Evolutionary conservation across 495 filamentous ascomycete genomes (phyloP), one percentile per base, ranked within the genome.

Genomic region (Penicillium argentinense): DNA sequence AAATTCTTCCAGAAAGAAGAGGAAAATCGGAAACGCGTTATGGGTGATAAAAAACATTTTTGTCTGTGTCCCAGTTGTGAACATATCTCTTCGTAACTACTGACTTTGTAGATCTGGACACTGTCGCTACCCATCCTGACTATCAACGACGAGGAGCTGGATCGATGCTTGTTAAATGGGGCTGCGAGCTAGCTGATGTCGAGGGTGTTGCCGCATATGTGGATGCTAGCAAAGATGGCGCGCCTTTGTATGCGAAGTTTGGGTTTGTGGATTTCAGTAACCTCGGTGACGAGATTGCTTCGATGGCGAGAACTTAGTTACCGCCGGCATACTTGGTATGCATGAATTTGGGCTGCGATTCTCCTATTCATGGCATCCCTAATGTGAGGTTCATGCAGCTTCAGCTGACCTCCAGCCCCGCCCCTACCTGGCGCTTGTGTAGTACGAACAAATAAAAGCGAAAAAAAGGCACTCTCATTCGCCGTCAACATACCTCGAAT

Each of bases 61-160:
- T 54, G 51, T 49, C 29, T 16, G 51, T 48, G 30, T 33, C 13
- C 30, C 30, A 26, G 6, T 4, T 33, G 30, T 12, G 26, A 41
- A 4, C 21, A 9, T 23, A 5, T 24, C 11, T 13, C 4, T 8
- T 7, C 3, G 9, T 18, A 13, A 12, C 14, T 24, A 9, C n/a
- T 33, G n/a, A 37, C 4, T 21, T 8, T 37, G 33, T 17, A 68
- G 65, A 60, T 34, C 72, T 81, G 25, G 67, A 75, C 52, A 67
- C 75, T 29, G 50, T 82, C 11, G 62, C 68, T 11, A 72, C 71
- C 13, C 68, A 75, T 39, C 75, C 72, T 3, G 62, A 68, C 18
- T 72, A 71, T 44, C 68, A 71, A 40, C 51, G 67, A 9, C 56
- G 66, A 25, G 77, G 77, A 3, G 78, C 78, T 0, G 77, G 73